A percentile compares a stretch with the other conserved stretches of the same genome.
phyloP scores from a whole-genome alignment of 805 yeast genomes.

The Clavispora santaluciae region DNA sequence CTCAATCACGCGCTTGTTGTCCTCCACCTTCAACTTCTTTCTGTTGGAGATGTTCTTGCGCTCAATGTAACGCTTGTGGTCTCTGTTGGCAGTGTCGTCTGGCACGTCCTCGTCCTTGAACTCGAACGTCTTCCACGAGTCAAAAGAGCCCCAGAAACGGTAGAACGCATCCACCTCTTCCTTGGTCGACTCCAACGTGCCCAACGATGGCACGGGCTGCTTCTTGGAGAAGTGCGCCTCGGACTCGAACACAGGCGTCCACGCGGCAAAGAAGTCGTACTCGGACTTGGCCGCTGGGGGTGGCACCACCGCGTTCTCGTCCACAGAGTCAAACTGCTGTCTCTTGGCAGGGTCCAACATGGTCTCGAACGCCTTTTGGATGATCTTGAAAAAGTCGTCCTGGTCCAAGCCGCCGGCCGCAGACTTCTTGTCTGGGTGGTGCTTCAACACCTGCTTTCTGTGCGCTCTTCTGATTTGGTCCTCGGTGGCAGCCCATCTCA shows the following conservation, averaged over 20 bases:
- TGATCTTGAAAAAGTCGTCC: slow-evolving; percentile 96
- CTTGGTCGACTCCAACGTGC: slow-evolving; percentile 62
- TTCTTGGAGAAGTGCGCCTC: slow-evolving; percentile 91
- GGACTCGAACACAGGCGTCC: slow-evolving; percentile 86
- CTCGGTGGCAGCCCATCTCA: slow-evolving; percentile 86
- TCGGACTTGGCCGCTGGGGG: slow-evolving; percentile 66
- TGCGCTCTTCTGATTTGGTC: slow-evolving; percentile 95
- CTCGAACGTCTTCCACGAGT: slow-evolving; percentile 98
- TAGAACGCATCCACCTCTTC: slow-evolving; percentile 84
- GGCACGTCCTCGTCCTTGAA: slow-evolving; percentile 99
- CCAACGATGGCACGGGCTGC: slow-evolving; percentile 83
- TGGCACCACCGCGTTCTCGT: slow-evolving; percentile 75
- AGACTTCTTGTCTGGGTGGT: slow-evolving; percentile 98
- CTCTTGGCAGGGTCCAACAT: slow-evolving; percentile 82
- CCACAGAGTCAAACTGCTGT: slow-evolving; percentile 94
- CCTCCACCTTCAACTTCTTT: slow-evolving; percentile 96
- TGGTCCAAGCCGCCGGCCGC: slow-evolving; percentile 83
- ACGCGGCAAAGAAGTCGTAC: slow-evolving; percentile 85
- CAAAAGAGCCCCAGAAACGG: slow-evolving; percentile 88
- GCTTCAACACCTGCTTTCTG: slow-evolving; percentile 92
- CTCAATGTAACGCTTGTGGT: slow-evolving; percentile 97
- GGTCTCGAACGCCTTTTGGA: slow-evolving; percentile 93
- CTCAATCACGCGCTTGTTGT: slow-evolving; percentile 82
- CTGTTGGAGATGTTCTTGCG: slow-evolving; percentile 95
- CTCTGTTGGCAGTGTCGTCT: slow-evolving; percentile 98